Percentiles rank a stretch among this genome's conserved stretches.
Conservation (phyloP, 208 protist species). For the Acanthamoeba quina region DNA sequence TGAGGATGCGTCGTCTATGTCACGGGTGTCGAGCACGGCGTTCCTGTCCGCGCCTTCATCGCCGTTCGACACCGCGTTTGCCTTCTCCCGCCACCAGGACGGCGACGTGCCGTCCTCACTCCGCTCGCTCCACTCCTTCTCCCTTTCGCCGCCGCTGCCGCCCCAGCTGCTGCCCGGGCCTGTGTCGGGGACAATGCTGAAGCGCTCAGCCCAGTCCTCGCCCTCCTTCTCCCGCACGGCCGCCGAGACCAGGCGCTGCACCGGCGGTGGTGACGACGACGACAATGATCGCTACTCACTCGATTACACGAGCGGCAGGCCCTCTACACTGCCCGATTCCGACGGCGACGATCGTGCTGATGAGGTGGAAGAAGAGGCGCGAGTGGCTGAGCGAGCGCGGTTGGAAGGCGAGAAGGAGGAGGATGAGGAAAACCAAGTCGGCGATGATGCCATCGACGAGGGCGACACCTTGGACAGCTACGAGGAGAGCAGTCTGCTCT, state of each 20-base stretch:
- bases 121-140: not conserved
- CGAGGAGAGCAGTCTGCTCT: not conserved
- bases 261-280: too few species aligned
- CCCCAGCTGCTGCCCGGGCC: not conserved
- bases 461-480: not conserved
- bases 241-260: not conserved
- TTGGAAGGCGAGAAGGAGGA: not conserved
- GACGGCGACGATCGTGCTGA: not conserved
- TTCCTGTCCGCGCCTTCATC: not conserved
- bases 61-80: not conserved
- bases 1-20: not conserved
- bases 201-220: not conserved
- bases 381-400: not conserved
- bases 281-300: too few species aligned
- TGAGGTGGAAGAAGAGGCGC: not conserved
- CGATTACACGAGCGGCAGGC: not conserved
- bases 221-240: not conserved
- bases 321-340: not conserved
- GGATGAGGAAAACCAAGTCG: not conserved
- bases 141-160: not conserved
- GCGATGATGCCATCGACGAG: not conserved
- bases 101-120: not conserved
- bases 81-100: not conserved
- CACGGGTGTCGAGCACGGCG: not conserved
- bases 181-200: not conserved